These are phyloP conservation scores for Limonium bicolor DNA, from an alignment of 148 eudicot species.

Conservation along the genomic window DNA sequence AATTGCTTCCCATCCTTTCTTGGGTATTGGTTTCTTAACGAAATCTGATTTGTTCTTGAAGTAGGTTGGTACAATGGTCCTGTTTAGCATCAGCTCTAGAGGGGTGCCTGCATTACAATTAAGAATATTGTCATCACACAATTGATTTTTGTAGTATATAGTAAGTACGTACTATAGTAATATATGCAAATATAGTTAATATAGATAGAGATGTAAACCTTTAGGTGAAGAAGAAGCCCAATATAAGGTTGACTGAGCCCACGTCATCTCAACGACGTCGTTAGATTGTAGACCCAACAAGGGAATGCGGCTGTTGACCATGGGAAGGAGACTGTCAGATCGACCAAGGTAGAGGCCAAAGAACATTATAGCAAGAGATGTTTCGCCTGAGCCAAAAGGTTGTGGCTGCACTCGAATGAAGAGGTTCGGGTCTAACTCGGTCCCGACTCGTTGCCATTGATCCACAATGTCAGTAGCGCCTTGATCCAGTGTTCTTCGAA, in stretches of 20 bases:
- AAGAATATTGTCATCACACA: not conserved
- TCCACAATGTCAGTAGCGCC: constrained; percentile 13
- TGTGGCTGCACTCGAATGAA: constrained; percentile 15
- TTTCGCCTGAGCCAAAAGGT: constrained; percentile 1
- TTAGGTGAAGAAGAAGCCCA: not conserved
- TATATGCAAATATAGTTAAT: not conserved
- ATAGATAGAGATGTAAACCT: not conserved
- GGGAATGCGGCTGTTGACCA: constrained; percentile 9
- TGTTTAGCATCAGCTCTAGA: not conserved
- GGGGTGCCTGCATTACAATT: not conserved
- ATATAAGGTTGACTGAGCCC: constrained; percentile 14
- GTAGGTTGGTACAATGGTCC: not conserved
- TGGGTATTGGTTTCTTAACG: constrained; percentile 15
- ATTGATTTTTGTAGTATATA: not conserved
- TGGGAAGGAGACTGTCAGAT: not conserved
- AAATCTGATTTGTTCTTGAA: constrained; percentile 22
- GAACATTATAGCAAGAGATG: constrained; percentile 11
- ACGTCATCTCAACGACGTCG: constrained; percentile 21
- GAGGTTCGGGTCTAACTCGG: constrained; percentile 4
- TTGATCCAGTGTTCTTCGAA: constrained; percentile 11
- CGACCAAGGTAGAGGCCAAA: constrained; percentile 19
- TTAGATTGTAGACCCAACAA: constrained; percentile 10
- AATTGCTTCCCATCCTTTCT: constrained; percentile 11
- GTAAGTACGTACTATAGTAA: not conserved
- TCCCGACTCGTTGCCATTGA: constrained; percentile 20